Percentiles rank a stretch among this genome's conserved stretches.
Evolutionary conservation across 1,139 yeast species (phyloP).

Genomic region (Diutina neorugosa): DNA sequence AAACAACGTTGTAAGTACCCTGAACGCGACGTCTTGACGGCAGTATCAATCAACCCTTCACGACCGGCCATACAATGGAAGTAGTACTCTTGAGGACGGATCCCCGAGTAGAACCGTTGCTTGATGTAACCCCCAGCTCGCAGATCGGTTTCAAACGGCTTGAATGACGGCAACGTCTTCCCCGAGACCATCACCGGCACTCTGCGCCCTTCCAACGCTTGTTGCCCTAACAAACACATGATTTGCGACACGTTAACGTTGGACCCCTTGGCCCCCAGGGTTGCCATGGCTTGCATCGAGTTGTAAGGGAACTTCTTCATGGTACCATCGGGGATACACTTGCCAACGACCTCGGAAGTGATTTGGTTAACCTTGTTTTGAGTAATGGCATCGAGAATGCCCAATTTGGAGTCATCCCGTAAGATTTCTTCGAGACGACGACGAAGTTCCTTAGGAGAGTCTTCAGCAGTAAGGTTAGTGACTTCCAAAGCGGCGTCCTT

Average conservation of each 20-base stretch:
- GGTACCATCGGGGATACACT: constrained; percentile 94
- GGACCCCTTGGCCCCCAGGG: constrained; percentile 98
- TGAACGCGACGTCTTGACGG: constrained; percentile 96
- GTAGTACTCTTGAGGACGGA: constrained; percentile 97
- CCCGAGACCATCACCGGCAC: constrained; percentile 99
- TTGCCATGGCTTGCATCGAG: constrained; percentile 98
- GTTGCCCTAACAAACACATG: constrained; percentile 98
- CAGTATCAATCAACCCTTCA: constrained; percentile 99
- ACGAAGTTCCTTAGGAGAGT: constrained; percentile 54
- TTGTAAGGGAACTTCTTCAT: constrained; percentile 92
- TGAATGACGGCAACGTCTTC: constrained; percentile 92
- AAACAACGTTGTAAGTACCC: constrained; percentile 98
- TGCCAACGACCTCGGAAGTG: constrained; percentile 84
- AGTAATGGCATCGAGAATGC: constrained; percentile 90
- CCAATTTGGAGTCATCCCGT: constrained; percentile 87
- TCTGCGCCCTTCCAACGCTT: constrained; percentile 98
- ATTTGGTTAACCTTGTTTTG: constrained; percentile 87
- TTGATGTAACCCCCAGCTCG: constrained; percentile 98
- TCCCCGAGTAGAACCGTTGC: constrained; percentile 95
- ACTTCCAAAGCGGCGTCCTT: constrained; percentile 91
- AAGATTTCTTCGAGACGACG: constrained; percentile 88
- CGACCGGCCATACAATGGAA: constrained; percentile 99
- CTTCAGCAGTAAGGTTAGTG: constrained; percentile 58
- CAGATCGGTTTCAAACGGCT: constrained; percentile 93
- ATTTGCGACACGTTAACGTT: constrained; percentile 97